Percentiles rank a stretch among this genome's conserved stretches.
These are phyloP conservation scores for Hapsidospora chrysogenum DNA, from an alignment of 495 filamentous ascomycete genomes.

Conservation along the genomic window DNA sequence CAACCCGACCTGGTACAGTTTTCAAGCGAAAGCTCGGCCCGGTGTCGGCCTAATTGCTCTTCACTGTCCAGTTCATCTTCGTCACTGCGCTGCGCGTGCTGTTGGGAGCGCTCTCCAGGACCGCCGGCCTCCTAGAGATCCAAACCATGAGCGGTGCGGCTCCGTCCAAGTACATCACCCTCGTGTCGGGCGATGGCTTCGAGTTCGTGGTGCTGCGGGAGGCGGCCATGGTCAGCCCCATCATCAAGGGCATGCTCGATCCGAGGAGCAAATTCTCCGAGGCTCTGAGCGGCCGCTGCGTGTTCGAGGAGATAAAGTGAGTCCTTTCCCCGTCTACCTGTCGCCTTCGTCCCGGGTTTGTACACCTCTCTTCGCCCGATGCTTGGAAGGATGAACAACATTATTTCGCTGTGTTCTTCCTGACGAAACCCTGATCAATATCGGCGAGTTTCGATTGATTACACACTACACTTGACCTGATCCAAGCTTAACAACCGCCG, in stretches of 20 bases:
- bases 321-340: too few relatives aligned
- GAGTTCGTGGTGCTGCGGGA: slow-evolving; percentile 75
- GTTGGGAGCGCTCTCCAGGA: too few relatives aligned
- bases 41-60: too few relatives aligned
- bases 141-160: not conserved
- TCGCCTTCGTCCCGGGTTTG: too few relatives aligned
- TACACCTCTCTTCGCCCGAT: too few relatives aligned
- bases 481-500: not conserved
- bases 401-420: slow-evolving; percentile 20
- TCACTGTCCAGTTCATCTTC: too few relatives aligned
- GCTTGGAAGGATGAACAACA: slow-evolving; percentile 25
- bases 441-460: slow-evolving; percentile 16
- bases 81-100: too few relatives aligned
- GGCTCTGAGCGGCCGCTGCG: slow-evolving; percentile 44
- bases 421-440: slow-evolving; percentile 18
- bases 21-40: too few relatives aligned
- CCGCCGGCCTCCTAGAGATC: too few relatives aligned
- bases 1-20: too few relatives aligned
- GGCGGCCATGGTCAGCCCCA: slow-evolving; percentile 54
- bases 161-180: slow-evolving; percentile 56
- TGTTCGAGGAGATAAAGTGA: slow-evolving; percentile 58
- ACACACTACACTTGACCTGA: slow-evolving; percentile 45
- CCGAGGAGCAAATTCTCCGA: slow-evolving; percentile 63
- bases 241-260: slow-evolving; percentile 75
- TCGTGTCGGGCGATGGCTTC: slow-evolving; percentile 74